Conservation (phyloP, 140 eudicot genomes). For the Bidens hawaiensis region DNA sequence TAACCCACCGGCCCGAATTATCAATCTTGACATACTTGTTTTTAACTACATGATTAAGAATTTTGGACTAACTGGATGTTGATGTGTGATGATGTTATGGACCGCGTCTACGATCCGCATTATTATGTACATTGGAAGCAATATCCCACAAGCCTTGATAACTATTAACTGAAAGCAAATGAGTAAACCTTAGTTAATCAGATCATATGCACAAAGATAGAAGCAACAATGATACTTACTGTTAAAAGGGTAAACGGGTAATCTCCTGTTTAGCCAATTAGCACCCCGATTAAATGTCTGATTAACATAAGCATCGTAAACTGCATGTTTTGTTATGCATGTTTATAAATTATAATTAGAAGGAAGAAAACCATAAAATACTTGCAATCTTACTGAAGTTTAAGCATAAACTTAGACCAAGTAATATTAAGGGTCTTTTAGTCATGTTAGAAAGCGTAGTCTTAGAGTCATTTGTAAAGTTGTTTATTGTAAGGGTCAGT, state of each 20-base stretch:
- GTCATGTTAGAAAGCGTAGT: too few species aligned
- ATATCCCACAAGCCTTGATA: slow-evolving; percentile 55
- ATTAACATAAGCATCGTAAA: slow-evolving; percentile 45
- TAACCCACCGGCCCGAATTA: neutral
- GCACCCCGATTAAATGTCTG: slow-evolving; percentile 49
- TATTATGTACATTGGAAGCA: slow-evolving; percentile 75
- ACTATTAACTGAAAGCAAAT: slow-evolving; percentile 39
- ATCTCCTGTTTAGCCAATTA: slow-evolving; percentile 42
- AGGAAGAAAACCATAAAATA: neutral
- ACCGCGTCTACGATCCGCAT: slow-evolving; percentile 48
- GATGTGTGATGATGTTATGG: slow-evolving; percentile 47
- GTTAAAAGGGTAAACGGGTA: slow-evolving; percentile 60
- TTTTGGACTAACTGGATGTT: slow-evolving; percentile 32
- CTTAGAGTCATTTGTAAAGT: too few species aligned
- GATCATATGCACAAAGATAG: neutral
- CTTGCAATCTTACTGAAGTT: neutral
- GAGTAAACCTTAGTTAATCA: neutral
- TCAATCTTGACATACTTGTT: neutral
- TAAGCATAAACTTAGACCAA: too few species aligned
- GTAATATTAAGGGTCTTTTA: too few species aligned
- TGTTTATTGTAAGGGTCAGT: too few species aligned
- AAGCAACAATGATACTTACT: slow-evolving; percentile 30
- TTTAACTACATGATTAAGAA: neutral
- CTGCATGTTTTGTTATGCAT: slow-evolving; percentile 31
- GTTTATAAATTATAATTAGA: neutral